Percentiles rank a stretch among this genome's conserved stretches.
phyloP scores from a whole-genome alignment of 2,329 filamentous ascomycete species.

The Fusarium foetens region DNA sequence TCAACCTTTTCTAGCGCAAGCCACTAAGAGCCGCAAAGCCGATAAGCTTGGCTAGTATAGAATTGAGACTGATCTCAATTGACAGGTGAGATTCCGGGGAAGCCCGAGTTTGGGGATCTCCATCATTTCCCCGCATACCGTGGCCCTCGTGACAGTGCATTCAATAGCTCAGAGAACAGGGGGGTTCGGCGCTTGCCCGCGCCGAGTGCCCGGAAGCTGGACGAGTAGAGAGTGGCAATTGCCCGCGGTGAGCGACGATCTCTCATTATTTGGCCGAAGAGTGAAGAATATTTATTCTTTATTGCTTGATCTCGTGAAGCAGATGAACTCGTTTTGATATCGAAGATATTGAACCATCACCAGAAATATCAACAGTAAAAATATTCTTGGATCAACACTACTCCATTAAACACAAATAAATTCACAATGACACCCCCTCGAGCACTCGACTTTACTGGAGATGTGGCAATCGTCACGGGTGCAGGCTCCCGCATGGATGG shows the following conservation, averaged over 20 bases:
- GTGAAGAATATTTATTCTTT: not conserved
- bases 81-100: not conserved
- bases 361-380: not conserved
- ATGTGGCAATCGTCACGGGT: slow-evolving; percentile 4
- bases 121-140: not conserved
- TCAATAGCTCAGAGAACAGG: not conserved
- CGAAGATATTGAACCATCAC: no score
- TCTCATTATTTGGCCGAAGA: no score
- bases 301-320: not conserved
- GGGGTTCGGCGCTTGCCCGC: not conserved
- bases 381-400: not conserved
- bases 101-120: not conserved
- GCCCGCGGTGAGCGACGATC: not conserved
- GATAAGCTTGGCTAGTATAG: not conserved
- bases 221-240: not conserved
- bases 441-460: not conserved
- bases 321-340: not conserved
- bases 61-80: not conserved
- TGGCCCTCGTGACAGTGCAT: not conserved
- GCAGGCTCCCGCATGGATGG: slow-evolving; percentile 8
- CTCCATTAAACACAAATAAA: not conserved
- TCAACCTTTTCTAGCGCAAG: not conserved
- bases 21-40: not conserved
- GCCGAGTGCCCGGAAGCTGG: not conserved
- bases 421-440: not conserved